Percentiles rank a stretch among this genome's conserved stretches.
These are phyloP conservation scores for Harringtonia aguacate DNA, from an alignment of 2,329 filamentous ascomycete genomes.

Conservation along the genomic window DNA sequence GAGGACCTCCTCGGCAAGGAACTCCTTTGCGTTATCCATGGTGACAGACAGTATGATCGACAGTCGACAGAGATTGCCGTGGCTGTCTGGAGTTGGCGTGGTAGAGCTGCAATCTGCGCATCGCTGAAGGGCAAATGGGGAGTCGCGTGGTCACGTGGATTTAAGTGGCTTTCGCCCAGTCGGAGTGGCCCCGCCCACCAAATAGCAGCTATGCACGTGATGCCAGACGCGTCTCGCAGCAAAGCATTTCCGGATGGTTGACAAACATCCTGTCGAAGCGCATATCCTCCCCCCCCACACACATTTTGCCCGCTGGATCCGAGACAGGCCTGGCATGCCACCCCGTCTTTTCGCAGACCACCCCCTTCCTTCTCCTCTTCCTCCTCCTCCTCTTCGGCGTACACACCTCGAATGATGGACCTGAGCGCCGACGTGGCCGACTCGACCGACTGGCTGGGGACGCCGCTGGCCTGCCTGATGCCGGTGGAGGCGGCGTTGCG, in stretches of 20 bases:
- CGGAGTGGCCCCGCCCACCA: neutral
- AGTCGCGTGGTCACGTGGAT: constrained; percentile 12
- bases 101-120: neutral
- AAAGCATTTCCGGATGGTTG: too few relatives aligned
- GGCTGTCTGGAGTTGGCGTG: too few relatives aligned
- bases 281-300: too few relatives aligned
- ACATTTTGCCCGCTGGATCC: too few relatives aligned
- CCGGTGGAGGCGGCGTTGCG: constrained; percentile 75
- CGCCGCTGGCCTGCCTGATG: constrained; percentile 54
- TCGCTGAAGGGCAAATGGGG: neutral
- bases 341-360: too few relatives aligned
- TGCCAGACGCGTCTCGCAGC: neutral
- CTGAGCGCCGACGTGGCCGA: constrained; percentile 45
- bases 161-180: neutral
- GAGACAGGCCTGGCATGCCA: too few relatives aligned
- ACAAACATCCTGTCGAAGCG: too few relatives aligned
- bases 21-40: constrained; percentile 58
- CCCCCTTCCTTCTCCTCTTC: neutral
- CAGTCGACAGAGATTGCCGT: too few relatives aligned
- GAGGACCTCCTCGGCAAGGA: constrained; percentile 64
- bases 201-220: neutral
- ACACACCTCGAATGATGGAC: constrained; percentile 6
- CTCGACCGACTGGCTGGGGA: constrained; percentile 76
- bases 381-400: neutral
- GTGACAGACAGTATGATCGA: neutral